Conservation (phyloP, 164 flowering plant species). For the Sedum album region DNA sequence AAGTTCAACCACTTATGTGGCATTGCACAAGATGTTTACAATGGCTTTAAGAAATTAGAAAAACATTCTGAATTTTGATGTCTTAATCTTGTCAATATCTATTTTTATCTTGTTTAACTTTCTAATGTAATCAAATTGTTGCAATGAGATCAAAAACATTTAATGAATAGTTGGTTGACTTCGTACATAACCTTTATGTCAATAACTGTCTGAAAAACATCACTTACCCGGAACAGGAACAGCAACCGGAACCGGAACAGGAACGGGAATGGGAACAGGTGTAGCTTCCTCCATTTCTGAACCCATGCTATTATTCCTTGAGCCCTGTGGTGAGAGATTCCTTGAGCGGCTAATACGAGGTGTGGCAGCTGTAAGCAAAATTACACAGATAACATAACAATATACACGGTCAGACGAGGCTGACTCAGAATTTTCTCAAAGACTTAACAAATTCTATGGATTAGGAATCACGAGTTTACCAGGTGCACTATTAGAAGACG, state of each 20-base stretch:
- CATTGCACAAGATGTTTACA: background rate
- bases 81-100: too few species aligned
- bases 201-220: background rate
- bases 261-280: background rate
- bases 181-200: background rate
- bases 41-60: background rate
- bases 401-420: background rate
- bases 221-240: conserved; percentile 1
- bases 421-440: background rate
- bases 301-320: background rate
- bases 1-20: background rate
- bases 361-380: background rate
- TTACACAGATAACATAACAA: background rate
- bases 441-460: background rate
- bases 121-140: background rate
- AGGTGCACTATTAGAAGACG: background rate
- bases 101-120: background rate
- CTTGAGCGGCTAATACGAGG: background rate
- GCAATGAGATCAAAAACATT: background rate
- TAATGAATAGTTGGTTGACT: too few species aligned
- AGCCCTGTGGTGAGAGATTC: background rate
- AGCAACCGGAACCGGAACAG: background rate
- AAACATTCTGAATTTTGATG: background rate
- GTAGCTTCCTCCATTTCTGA: background rate
- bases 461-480: background rate